These are phyloP conservation scores for Jaltomata sinuosa DNA, from an alignment of 257 asterid genomes.

Conservation along the genomic window DNA sequence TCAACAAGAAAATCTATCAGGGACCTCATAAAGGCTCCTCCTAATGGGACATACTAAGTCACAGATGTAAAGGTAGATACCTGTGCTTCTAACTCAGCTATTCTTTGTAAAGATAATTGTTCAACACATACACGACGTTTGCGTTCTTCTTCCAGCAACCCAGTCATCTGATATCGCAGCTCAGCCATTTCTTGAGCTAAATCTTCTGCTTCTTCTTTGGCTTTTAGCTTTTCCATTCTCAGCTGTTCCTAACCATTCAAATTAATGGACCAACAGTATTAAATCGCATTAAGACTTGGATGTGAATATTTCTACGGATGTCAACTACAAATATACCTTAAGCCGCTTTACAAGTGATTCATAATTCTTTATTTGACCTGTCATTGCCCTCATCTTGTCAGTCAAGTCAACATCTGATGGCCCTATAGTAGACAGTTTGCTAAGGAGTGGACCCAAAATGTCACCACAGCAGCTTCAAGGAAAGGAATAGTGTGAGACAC, in stretches of 20 bases:
- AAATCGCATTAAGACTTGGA: background rate
- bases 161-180: constrained; percentile 69
- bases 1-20: constrained; percentile 2
- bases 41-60: background rate
- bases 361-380: constrained; percentile 43
- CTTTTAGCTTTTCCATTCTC: constrained; percentile 52
- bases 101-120: constrained; percentile 69
- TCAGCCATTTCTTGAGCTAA: constrained; percentile 98
- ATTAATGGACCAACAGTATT: background rate
- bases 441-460: constrained; percentile 33
- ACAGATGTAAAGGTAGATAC: constrained; percentile 16
- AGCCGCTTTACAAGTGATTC: constrained; percentile 49
- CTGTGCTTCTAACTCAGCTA: constrained; percentile 86
- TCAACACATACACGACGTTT: constrained; percentile 82
- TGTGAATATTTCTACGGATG: background rate
- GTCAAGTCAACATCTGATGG: constrained; percentile 35
- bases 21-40: background rate
- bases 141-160: constrained; percentile 76
- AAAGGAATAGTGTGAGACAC: background rate
- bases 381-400: constrained; percentile 38
- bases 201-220: constrained; percentile 94
- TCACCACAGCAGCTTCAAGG: constrained; percentile 39
- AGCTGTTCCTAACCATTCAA: constrained; percentile 52
- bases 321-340: constrained; percentile 39
- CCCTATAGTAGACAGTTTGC: constrained; percentile 29